These are phyloP conservation scores for Paragyromitra xinjiangensis DNA, from an alignment of 495 filamentous ascomycete species.

Conservation along the genomic window DNA sequence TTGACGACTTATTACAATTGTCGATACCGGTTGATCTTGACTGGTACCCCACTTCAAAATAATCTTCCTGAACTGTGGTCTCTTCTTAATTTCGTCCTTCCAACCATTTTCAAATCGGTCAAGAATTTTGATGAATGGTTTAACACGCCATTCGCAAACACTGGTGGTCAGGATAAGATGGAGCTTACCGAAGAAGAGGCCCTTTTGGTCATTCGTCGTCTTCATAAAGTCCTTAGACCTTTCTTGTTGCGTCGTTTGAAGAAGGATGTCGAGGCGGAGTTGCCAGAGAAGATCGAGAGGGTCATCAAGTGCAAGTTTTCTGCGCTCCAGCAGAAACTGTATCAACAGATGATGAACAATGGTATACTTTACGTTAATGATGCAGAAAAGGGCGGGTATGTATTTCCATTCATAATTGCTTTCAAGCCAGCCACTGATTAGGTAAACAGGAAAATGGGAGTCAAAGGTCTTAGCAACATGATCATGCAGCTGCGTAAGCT, in stretches of 20 bases:
- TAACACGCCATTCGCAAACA: slow-evolving; percentile 98
- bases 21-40: slow-evolving; percentile 93
- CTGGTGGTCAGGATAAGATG: slow-evolving; percentile 97
- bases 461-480: slow-evolving; percentile 98
- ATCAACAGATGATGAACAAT: slow-evolving; percentile 94
- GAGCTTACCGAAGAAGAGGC: slow-evolving; percentile 99
- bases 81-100: slow-evolving; percentile 95
- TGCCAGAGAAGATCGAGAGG: slow-evolving; percentile 97
- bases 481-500: slow-evolving; percentile 99
- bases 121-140: slow-evolving; percentile 99
- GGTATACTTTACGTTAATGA: slow-evolving; percentile 94
- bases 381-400: slow-evolving; percentile 77
- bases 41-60: slow-evolving; percentile 96
- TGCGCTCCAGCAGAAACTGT: slow-evolving; percentile 87
- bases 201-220: slow-evolving; percentile 94
- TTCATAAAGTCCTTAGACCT: slow-evolving; percentile 96
- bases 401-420: slow-evolving; percentile 6
- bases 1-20: slow-evolving; percentile 94
- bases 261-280: slow-evolving; percentile 98
- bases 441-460: slow-evolving; percentile 73
- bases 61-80: slow-evolving; percentile 97
- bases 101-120: slow-evolving; percentile 98
- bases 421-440: slow-evolving; percentile 9
- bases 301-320: slow-evolving; percentile 99
- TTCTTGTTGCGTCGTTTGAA: slow-evolving; percentile 98